Evolutionary conservation across 2,329 filamentous ascomycete genomes (phyloP).

Genomic region (Talaromyces sp.): DNA sequence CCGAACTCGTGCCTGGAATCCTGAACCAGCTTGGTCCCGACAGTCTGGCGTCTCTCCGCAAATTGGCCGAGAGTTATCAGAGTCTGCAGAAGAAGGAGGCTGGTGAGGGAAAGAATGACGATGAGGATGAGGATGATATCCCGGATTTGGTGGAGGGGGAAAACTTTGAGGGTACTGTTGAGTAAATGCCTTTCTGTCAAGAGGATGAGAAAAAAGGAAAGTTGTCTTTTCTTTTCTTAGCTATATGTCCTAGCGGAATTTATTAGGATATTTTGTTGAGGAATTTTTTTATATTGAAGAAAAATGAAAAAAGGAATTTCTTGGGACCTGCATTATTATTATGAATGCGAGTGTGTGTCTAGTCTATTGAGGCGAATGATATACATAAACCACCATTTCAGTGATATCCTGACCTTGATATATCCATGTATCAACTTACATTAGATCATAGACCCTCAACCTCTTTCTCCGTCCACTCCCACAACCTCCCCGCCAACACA

Average conservation of each 20-base stretch:
- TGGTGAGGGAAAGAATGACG: constrained; percentile 66
- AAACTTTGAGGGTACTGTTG: constrained; percentile 97
- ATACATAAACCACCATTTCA: constrained; percentile 1
- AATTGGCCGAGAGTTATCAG: constrained; percentile 99
- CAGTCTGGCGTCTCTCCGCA: constrained; percentile 93
- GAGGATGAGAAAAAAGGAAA: not conserved
- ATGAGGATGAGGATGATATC: constrained; percentile 80
- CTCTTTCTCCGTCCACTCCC: constrained; percentile 41
- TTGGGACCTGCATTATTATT: not conserved
- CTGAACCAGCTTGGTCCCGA: constrained; percentile 99
- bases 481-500: constrained; percentile 32
- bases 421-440: not conserved
- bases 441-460: not conserved
- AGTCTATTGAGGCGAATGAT: not conserved
- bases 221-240: not conserved
- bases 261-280: not conserved
- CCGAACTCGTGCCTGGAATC: constrained; percentile 97
- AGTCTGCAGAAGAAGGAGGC: constrained; percentile 92
- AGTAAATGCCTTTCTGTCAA: constrained; percentile 62
- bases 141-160: constrained; percentile 94
- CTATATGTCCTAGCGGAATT: not conserved
- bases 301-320: not conserved
- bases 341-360: not conserved
- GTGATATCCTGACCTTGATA: not conserved
- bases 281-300: not conserved